Conservation (phyloP, 1,139 yeast species). For the Taphrina confusa region DNA sequence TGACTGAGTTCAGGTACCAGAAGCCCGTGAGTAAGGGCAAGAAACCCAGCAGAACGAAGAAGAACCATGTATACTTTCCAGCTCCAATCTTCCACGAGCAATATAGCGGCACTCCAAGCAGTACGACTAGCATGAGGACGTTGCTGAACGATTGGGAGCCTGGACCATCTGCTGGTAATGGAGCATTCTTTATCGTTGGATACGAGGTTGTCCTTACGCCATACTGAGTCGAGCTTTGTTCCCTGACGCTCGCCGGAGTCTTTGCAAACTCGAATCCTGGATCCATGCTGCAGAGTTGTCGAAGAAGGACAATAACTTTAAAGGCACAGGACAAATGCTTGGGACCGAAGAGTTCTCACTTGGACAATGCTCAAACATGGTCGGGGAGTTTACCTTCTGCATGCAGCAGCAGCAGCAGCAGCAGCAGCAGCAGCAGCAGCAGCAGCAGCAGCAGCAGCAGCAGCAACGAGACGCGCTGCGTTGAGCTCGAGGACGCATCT, state of each 20-base stretch:
- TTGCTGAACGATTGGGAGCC: constrained; percentile 78
- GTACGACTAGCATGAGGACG: constrained; percentile 54
- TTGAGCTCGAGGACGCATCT: too few relatives aligned
- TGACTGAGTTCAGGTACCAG: constrained; percentile 78
- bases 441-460: too few relatives aligned
- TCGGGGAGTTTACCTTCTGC: too few relatives aligned
- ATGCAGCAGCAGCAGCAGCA: too few relatives aligned
- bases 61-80: constrained; percentile 64
- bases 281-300: constrained; percentile 14
- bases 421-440: too few relatives aligned
- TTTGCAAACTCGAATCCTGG: constrained; percentile 34
- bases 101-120: constrained; percentile 65
- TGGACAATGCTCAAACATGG: too few relatives aligned
- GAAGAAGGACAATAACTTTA: neutral
- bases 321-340: neutral
- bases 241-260: constrained; percentile 20
- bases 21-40: constrained; percentile 72
- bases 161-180: constrained; percentile 90
- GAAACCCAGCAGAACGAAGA: constrained; percentile 56
- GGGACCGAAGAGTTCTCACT: too few relatives aligned
- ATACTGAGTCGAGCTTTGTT: constrained; percentile 42
- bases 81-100: constrained; percentile 68
- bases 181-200: constrained; percentile 82
- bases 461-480: too few relatives aligned
- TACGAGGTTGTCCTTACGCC: constrained; percentile 65